phyloP scores from a whole-genome alignment of 1,139 yeast genomes.

The Magnusiomyces ingens region DNA sequence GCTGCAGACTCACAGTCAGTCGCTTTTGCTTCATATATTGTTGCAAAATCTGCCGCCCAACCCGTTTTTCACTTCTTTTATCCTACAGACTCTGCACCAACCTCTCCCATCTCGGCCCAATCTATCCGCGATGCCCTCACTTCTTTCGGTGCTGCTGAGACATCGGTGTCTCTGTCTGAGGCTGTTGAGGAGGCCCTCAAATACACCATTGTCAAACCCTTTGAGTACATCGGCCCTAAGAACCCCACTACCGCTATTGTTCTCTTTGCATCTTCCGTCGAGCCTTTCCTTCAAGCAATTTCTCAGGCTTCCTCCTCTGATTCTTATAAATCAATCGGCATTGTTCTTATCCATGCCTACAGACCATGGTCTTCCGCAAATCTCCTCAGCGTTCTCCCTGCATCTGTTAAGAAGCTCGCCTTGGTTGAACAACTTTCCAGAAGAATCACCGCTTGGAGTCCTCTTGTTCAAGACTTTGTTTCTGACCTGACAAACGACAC shows the following conservation, averaged over 20 bases:
- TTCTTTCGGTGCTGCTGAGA: slow-evolving; percentile 3
- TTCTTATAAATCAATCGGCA: slow-evolving; percentile 40
- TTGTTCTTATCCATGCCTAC: slow-evolving; percentile 56
- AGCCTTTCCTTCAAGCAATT: slow-evolving; percentile 41
- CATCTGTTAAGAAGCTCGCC: slow-evolving; percentile 50
- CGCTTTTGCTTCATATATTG: slow-evolving; percentile 50
- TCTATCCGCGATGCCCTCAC: slow-evolving; percentile 21
- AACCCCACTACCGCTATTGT: slow-evolving; percentile 48
- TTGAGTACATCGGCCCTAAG: slow-evolving; percentile 38
- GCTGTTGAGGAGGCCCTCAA: neutral
- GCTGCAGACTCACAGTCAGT: slow-evolving; percentile 47
- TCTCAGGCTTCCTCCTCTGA: slow-evolving; percentile 20
- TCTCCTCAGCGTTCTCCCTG: slow-evolving; percentile 49
- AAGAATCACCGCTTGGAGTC: slow-evolving; percentile 48
- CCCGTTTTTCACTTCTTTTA: slow-evolving; percentile 65
- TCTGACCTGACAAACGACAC: slow-evolving; percentile 40
- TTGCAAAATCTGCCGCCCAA: slow-evolving; percentile 43
- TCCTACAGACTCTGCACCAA: slow-evolving; percentile 13
- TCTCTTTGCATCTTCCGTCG: slow-evolving; percentile 52
- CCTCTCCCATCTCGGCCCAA: slow-evolving; percentile 11
- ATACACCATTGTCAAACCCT: slow-evolving; percentile 29
- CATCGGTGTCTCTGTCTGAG: neutral
- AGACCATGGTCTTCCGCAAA: slow-evolving; percentile 59
- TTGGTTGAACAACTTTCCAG: slow-evolving; percentile 55
- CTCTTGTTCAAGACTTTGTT: slow-evolving; percentile 72